Percentiles rank a stretch among this genome's conserved stretches.
Conservation (phyloP, 2,329 filamentous ascomycete genomes). For the Aureobasidium sp. region DNA sequence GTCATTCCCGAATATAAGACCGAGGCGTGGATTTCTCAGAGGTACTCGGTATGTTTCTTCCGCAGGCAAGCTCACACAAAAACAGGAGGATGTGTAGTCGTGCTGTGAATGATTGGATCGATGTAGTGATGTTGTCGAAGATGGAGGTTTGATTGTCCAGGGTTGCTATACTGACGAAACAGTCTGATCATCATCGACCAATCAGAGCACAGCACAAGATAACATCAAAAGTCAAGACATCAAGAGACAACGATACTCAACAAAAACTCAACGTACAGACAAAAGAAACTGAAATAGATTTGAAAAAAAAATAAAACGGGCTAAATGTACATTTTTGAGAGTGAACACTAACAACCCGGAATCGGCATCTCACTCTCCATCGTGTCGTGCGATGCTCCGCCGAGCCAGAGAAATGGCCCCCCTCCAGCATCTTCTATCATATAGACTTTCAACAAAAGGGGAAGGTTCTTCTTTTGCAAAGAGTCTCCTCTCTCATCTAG, state of each 20-base stretch:
- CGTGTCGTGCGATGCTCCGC: neutral
- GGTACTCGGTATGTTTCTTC: too few relatives aligned
- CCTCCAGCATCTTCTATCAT: constrained; percentile 3
- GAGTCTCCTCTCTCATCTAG: constrained; percentile 1
- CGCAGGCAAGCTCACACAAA: too few relatives aligned
- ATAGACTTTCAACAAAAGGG: neutral
- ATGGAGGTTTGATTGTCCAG: neutral
- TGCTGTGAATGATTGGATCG: too few relatives aligned
- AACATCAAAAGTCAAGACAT: neutral
- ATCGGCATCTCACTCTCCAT: constrained; percentile 8
- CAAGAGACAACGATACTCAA: neutral
- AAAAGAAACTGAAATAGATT: constrained; percentile 10
- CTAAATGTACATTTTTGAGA: constrained; percentile 14
- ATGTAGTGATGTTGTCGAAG: neutral
- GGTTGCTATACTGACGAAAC: neutral
- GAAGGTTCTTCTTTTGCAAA: neutral
- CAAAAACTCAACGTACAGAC: neutral
- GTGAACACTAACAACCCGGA: constrained; percentile 11
- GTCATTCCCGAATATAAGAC: too few relatives aligned
- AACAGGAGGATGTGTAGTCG: too few relatives aligned
- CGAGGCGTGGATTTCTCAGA: too few relatives aligned
- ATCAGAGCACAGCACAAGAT: neutral
- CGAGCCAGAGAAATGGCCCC: neutral
- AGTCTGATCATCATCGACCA: neutral
- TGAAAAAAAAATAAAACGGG: constrained; percentile 9